A percentile compares a stretch with the other conserved stretches of the same genome.
Evolutionary conservation across 306 rosid species (phyloP).

Genomic region (barrel medic (Medicago truncatula)): MtrunA17r5.0-ANR NC_053049.1:34241501-34242000

Average conservation of each 20-base stretch:
- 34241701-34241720: constrained; percentile 39
- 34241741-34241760: constrained; percentile 47
- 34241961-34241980: neutral
- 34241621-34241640: neutral
- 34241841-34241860: neutral
- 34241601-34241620: constrained; percentile 1
- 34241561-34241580: neutral
- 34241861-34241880: neutral
- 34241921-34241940: neutral
- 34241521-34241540: constrained; percentile 1
- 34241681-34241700: neutral
- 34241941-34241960: neutral
- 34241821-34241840: neutral
- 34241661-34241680: neutral
- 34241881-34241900: constrained; percentile 21
- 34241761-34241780: neutral
- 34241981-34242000: constrained; percentile 8
- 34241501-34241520: constrained; percentile 31
- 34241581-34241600: neutral
- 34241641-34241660: constrained; percentile 3
- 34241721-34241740: constrained; percentile 54
- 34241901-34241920: constrained; percentile 3
- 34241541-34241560: neutral
- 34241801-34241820: neutral
- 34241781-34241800: neutral